Base-by-base conservation (phyloP, 495 filamentous ascomycete species). In the Talaromyces adpressus region DNA sequence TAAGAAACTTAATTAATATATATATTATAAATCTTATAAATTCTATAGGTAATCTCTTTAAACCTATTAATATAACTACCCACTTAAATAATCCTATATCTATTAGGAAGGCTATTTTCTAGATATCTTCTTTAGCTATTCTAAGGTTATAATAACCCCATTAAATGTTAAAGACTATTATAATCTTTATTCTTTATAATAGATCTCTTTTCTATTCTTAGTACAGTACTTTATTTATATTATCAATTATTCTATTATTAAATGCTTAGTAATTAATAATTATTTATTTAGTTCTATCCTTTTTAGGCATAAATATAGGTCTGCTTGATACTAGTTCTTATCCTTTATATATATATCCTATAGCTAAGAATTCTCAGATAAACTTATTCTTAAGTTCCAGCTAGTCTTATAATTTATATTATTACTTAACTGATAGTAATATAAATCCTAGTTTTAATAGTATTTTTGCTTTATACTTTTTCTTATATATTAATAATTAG, bases 291-390 rank as follows among this genome's bases (percentile, higher is more conserved):
- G 29, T 62, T 47, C 52, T 59, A 66, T 67, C 61, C 34, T 72
- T 71, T 59, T 75, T 75, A 18, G 29, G 64, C 59, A 73, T 45
- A 64, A 75, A 72, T 16, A 67, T 11, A 22, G 65, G 61, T 53
- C 34, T 49, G 20, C 65, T 64, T 62, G 49, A 54, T 47, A 59
- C 65, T 61, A n/a, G 34, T 63, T n/a, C 66, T 59, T 63, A 8
- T 16, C 22, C 67, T 25, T 30, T 3, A 63, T 30, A 23, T 20
- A 70, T 72, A 25, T 51, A 64, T 53, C 25, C 14, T 51, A 53
- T 65, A 18, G 51, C 62, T n/a, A 59, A 22, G 32, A 64, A 67
- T 62, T 70, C 52, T 4, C 65, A 53, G 16, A 71, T 64, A 49
- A 57, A 57, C n/a, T 57, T 29, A 6, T 22, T 11, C 22, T 51